phyloP scores from a whole-genome alignment of 2,329 filamentous ascomycete genomes.

The Colletotrichum zoysiae region DNA sequence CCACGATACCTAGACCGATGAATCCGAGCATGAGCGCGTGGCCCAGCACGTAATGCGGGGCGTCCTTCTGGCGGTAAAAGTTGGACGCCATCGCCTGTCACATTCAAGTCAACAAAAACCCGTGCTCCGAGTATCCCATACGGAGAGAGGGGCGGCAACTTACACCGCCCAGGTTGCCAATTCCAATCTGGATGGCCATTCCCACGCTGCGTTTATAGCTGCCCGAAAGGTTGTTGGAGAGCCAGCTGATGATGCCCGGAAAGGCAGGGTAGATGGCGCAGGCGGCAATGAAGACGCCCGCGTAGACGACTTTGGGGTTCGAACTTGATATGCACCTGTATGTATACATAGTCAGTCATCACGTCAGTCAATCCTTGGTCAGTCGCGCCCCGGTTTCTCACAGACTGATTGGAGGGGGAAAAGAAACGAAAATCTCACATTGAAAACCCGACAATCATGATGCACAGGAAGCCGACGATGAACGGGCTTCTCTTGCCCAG shows the following conservation, averaged over 20 bases:
- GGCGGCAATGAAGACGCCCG: constrained; percentile 80
- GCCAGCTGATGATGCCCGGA: constrained; percentile 83
- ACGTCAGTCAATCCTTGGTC: background rate
- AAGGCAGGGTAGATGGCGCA: constrained; percentile 86
- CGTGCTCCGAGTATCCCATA: no score
- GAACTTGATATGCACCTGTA: constrained; percentile 67
- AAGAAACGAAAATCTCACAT: constrained; percentile 53
- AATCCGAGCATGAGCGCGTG: constrained; percentile 65
- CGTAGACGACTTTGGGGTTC: constrained; percentile 75
- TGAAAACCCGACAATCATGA: constrained; percentile 69
- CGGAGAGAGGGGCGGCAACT: constrained; percentile 39
- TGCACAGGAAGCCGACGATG: constrained; percentile 64
- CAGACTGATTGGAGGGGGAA: fast-evolving
- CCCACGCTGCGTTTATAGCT: constrained; percentile 74
- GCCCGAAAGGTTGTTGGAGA: constrained; percentile 80
- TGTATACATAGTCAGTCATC: no score
- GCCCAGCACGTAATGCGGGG: constrained; percentile 63
- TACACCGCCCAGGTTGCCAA: constrained; percentile 69
- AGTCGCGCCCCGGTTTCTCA: background rate
- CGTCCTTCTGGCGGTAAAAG: constrained; percentile 71
- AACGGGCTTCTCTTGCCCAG: constrained; percentile 67
- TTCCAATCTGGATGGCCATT: constrained; percentile 74
- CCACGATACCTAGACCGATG: constrained; percentile 59
- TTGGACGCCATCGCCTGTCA: constrained; percentile 76
- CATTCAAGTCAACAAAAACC: constrained; percentile 7